These are phyloP conservation scores for Coniochaeta sp. DNA, from an alignment of 2,329 filamentous ascomycete species.

Conservation along the genomic window DNA sequence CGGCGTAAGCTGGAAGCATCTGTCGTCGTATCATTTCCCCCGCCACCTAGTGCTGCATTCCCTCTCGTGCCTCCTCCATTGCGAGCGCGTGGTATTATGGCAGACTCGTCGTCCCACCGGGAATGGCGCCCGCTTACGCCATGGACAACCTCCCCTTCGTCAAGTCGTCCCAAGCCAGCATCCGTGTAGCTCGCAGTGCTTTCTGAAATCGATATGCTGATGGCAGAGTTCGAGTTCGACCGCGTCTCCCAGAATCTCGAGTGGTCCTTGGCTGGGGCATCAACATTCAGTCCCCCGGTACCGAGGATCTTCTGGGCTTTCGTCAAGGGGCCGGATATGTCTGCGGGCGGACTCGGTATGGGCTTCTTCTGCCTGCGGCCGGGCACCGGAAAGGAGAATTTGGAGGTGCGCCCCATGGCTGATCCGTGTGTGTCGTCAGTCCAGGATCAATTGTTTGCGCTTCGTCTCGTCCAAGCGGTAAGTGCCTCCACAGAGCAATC, in stretches of 20 bases:
- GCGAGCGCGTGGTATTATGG: constrained; percentile 29
- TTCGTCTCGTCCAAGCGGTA: not conserved
- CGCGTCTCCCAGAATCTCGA: constrained; percentile 32
- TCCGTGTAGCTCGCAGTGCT: constrained; percentile 27
- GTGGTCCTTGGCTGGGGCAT: constrained; percentile 16
- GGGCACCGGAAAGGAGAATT: constrained; percentile 42
- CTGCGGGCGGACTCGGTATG: constrained; percentile 18
- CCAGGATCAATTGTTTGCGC: not conserved
- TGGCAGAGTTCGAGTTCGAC: constrained; percentile 30
- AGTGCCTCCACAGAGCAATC: too few relatives aligned
- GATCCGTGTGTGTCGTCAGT: not conserved
- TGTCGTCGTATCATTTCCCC: constrained; percentile 19
- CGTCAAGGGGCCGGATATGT: constrained; percentile 31
- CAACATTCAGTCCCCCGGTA: constrained; percentile 35
- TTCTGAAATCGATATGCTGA: constrained; percentile 38
- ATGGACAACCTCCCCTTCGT: constrained; percentile 16
- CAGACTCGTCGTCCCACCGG: constrained; percentile 40
- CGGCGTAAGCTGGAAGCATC: constrained; percentile 39
- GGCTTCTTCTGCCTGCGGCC: constrained; percentile 34
- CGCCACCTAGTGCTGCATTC: not conserved
- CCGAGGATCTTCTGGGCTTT: constrained; percentile 47
- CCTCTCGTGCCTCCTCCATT: constrained; percentile 14
- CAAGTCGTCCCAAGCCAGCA: constrained; percentile 16
- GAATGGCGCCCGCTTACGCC: constrained; percentile 17
- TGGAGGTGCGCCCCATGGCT: constrained; percentile 22